A percentile compares a stretch with the other conserved stretches of the same genome.
phyloP scores from a whole-genome alignment of 805 yeast genomes.

The Candida fluviatilis region DNA sequence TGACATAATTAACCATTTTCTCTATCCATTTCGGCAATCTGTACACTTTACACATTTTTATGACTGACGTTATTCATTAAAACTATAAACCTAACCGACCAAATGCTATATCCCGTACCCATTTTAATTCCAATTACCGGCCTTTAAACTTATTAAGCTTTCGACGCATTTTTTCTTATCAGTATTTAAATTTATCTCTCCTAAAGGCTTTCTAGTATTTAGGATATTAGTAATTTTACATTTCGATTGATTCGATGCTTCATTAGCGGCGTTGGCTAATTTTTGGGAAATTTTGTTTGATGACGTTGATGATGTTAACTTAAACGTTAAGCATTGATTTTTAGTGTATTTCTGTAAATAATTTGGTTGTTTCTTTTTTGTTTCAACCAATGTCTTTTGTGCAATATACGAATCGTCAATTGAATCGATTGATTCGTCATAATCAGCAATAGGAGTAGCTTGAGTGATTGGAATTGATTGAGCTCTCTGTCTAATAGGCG shows the following conservation, averaged over 20 bases:
- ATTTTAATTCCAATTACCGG: slow-evolving; percentile 3
- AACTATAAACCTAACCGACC: slow-evolving; percentile 1
- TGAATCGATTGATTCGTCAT: slow-evolving; percentile 15
- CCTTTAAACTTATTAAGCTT: slow-evolving; percentile 4
- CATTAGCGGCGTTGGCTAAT: slow-evolving; percentile 12
- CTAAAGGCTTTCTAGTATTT: slow-evolving; percentile 26
- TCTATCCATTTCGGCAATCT: no score
- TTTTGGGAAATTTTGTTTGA: slow-evolving; percentile 14
- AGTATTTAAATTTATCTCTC: slow-evolving; percentile 13
- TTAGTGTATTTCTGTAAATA: slow-evolving; percentile 12
- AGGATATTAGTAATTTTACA: slow-evolving; percentile 16
- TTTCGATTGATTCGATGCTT: slow-evolving; percentile 13
- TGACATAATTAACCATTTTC: no score
- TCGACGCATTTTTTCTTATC: slow-evolving; percentile 4
- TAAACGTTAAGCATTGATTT: slow-evolving; percentile 23
- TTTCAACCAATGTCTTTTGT: slow-evolving; percentile 12
- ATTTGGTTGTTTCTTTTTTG: slow-evolving; percentile 33
- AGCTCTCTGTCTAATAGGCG: slow-evolving; percentile 20
- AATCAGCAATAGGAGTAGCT: slow-evolving; percentile 2
- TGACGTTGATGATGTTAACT: slow-evolving; percentile 21
- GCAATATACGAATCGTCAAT: slow-evolving; percentile 11
- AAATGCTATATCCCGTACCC: neutral
- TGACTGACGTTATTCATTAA: no score
- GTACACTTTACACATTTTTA: no score
- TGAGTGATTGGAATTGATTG: slow-evolving; percentile 11